Evolutionary conservation across 75 land plant genomes (phyloP).

Genomic region (Selaginella moellendorffii): DNA sequence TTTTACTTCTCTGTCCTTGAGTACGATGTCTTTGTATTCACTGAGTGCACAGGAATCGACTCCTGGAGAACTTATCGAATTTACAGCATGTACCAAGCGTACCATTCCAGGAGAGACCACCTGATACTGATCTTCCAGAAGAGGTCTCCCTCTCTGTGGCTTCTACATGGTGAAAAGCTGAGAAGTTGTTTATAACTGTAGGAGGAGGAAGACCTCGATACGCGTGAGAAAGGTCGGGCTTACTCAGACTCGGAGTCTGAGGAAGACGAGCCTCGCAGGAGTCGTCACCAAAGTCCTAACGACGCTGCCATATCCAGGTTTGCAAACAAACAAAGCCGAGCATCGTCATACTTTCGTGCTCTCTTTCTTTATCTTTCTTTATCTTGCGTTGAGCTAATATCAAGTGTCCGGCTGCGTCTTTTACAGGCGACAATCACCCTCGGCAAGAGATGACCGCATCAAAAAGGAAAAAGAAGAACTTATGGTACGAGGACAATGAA

Average conservation of each 20-base stretch:
- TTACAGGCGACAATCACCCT: not conserved
- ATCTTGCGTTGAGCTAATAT: no score
- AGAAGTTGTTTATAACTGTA: not conserved
- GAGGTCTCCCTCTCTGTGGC: conserved; percentile 11
- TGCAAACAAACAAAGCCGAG: not conserved
- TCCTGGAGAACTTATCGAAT: conserved; percentile 54
- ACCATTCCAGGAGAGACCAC: conserved; percentile 48
- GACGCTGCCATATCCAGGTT: not conserved
- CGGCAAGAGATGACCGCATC: not conserved
- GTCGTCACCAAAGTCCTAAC: not conserved
- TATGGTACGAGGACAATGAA: not conserved
- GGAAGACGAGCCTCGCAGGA: not conserved
- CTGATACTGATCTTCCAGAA: conserved; percentile 35
- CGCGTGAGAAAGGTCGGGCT: not conserved
- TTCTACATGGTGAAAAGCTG: not conserved
- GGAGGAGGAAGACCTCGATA: not conserved
- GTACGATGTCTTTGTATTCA: no score
- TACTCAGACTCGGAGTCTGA: not conserved
- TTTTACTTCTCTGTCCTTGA: not conserved
- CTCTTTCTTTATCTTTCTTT: no score
- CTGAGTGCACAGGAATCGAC: conserved; percentile 24
- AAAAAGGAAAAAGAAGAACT: not conserved
- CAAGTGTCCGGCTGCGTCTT: no score
- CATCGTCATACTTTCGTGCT: no score
- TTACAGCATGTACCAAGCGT: conserved; percentile 62